Evolutionary conservation across 2,329 filamentous ascomycete genomes (phyloP).

Genomic region (Dothideomycetes sp.): DNA sequence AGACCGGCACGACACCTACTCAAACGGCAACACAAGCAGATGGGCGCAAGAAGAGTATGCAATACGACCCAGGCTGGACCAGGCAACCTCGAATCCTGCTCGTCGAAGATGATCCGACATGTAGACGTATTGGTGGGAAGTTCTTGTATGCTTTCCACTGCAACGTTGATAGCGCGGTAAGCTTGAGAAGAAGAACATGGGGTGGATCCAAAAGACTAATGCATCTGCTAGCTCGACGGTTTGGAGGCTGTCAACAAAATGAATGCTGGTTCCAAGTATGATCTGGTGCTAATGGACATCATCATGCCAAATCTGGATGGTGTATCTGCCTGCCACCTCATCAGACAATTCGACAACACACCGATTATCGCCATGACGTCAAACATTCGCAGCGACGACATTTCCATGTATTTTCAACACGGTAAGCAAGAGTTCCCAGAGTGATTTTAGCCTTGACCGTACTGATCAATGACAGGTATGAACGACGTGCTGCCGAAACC

Average conservation of each 20-base stretch:
- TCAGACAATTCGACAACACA: constrained; percentile 72
- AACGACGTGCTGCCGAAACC: constrained; percentile 95
- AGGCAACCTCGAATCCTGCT: constrained; percentile 70
- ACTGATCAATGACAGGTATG: constrained; percentile 64
- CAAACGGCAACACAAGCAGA: constrained; percentile 26
- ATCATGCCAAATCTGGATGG: constrained; percentile 97
- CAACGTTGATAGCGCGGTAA: constrained; percentile 51
- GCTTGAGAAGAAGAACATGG: constrained; percentile 18
- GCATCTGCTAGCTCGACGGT: constrained; percentile 56
- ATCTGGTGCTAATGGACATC: constrained; percentile 50
- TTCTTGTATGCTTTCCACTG: constrained; percentile 56
- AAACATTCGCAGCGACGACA: constrained; percentile 92
- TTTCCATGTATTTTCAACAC: constrained; percentile 93
- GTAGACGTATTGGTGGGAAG: constrained; percentile 55
- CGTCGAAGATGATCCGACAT: constrained; percentile 70
- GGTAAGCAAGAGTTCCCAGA: constrained; percentile 46
- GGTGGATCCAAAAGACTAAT: too few species aligned
- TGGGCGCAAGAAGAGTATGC: constrained; percentile 48
- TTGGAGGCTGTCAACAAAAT: constrained; percentile 86
- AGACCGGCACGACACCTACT: constrained; percentile 25
- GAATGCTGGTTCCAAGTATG: constrained; percentile 52
- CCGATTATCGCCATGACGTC: constrained; percentile 98
- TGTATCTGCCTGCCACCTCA: constrained; percentile 86
- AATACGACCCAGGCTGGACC: constrained; percentile 54
- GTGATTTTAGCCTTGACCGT: constrained; percentile 3